phyloP scores from a whole-genome alignment of 2,329 filamentous ascomycete species.

The Aspergillus ochraceus region DNA sequence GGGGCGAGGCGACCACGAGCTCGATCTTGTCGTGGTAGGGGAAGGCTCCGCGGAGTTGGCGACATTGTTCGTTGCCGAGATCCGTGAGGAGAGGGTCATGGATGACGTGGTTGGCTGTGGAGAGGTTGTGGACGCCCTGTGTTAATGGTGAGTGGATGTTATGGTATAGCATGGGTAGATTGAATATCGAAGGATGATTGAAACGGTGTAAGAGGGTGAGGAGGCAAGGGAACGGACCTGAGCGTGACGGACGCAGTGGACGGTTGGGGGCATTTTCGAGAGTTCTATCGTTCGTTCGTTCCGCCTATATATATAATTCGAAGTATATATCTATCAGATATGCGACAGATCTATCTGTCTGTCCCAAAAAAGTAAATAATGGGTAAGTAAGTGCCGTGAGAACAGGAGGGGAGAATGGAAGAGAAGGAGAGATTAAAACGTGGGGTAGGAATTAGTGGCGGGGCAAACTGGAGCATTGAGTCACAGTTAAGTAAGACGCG shows the following conservation, averaged over 20 bases:
- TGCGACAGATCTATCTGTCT: not conserved
- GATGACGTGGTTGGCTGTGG: conserved; percentile 65
- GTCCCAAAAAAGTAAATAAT: not conserved
- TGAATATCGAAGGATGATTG: not conserved
- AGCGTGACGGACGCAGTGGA: conserved; percentile 49
- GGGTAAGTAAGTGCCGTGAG: conserved; percentile 7
- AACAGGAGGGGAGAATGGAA: not conserved
- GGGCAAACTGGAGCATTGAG: not conserved
- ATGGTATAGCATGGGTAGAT: too few relatives aligned
- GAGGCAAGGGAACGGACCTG: conserved; percentile 35
- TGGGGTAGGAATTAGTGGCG: not conserved
- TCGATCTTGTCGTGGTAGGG: conserved; percentile 65
- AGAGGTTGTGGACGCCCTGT: conserved; percentile 79
- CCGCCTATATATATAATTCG: not conserved
- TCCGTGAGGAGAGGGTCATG: conserved; percentile 77
- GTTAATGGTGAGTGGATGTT: not conserved
- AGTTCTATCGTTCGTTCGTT: not conserved
- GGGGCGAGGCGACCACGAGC: conserved; percentile 73
- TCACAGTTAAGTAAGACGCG: not conserved
- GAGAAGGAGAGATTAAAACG: not conserved
- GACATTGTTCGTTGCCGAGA: conserved; percentile 75
- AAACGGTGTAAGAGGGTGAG: not conserved
- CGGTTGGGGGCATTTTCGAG: conserved; percentile 40
- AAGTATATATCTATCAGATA: not conserved
- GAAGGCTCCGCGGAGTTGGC: conserved; percentile 61